Conservation (phyloP, 2,329 filamentous ascomycete species). For the Penicillium sp. region DNA sequence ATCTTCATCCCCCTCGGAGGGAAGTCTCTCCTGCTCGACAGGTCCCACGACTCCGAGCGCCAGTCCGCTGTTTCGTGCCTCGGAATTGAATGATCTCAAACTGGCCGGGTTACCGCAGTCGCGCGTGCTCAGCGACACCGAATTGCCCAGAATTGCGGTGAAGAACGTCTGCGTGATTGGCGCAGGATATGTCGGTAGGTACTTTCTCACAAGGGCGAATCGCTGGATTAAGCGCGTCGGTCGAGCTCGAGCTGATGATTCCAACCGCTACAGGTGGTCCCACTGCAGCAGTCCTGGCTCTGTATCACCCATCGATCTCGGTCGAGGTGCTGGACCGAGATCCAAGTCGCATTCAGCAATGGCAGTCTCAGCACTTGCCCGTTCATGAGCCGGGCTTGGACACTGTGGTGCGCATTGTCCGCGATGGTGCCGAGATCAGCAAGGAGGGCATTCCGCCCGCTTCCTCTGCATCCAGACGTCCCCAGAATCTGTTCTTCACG, state of each 20-base stretch:
- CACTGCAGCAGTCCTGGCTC: slow-evolving; percentile 73
- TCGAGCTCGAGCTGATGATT: background rate
- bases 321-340: slow-evolving; percentile 78
- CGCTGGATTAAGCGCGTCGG: background rate
- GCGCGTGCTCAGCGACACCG: slow-evolving; percentile 13
- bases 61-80: slow-evolving; percentile 34
- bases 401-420: slow-evolving; percentile 63
- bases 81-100: slow-evolving; percentile 28
- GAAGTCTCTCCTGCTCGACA: slow-evolving; percentile 29
- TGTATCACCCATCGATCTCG: slow-evolving; percentile 69
- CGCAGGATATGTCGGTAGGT: slow-evolving; percentile 72
- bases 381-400: slow-evolving; percentile 75
- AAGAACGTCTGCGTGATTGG: slow-evolving; percentile 70
- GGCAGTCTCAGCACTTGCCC: slow-evolving; percentile 74
- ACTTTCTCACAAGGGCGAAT: slow-evolving; percentile 20
- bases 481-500: slow-evolving; percentile 73
- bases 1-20: slow-evolving; percentile 29
- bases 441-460: background rate
- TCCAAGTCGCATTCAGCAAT: slow-evolving; percentile 65
- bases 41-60: slow-evolving; percentile 33
- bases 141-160: slow-evolving; percentile 18
- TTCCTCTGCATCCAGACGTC: slow-evolving; percentile 44
- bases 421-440: slow-evolving; percentile 39
- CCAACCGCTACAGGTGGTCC: slow-evolving; percentile 62
- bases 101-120: slow-evolving; percentile 20